These are phyloP conservation scores for Cinnamomum chago DNA, from an alignment of 164 flowering plant species.

Conservation along the genomic window DNA sequence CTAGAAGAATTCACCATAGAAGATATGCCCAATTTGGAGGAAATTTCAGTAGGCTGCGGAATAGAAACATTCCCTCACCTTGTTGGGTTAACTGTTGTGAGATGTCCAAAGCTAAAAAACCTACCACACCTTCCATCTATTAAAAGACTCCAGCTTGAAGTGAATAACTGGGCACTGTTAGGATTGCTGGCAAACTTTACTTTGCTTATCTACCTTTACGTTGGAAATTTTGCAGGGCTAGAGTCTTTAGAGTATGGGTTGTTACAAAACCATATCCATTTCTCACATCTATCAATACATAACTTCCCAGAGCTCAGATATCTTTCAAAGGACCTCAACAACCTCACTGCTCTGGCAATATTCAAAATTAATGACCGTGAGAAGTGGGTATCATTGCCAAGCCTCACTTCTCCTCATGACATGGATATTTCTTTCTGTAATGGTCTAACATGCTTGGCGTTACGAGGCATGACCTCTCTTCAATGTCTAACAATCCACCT, in stretches of 20 bases:
- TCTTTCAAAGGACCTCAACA: slow-evolving; percentile 5
- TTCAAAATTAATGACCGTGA: neutral
- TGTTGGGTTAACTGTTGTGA: neutral
- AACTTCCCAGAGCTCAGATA: slow-evolving; percentile 1
- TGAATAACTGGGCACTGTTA: neutral
- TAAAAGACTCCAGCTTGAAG: neutral
- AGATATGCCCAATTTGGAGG: neutral
- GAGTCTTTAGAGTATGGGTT: slow-evolving; percentile 7
- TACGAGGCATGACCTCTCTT: neutral
- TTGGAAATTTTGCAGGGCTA: neutral
- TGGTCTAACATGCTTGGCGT: neutral
- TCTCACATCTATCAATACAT: neutral
- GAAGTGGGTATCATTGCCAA: neutral
- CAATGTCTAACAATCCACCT: neutral
- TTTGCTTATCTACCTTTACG: neutral
- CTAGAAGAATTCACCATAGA: neutral
- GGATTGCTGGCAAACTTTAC: neutral
- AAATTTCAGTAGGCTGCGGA: neutral
- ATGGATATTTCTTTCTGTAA: slow-evolving; percentile 3
- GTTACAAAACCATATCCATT: neutral
- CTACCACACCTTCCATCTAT: neutral
- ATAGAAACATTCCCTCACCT: neutral
- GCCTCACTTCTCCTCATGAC: slow-evolving; percentile 4
- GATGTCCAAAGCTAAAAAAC: neutral
- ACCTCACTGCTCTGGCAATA: neutral